Conservation (phyloP, 2,329 filamentous ascomycete genomes). For the Cladosporium sp. region DNA sequence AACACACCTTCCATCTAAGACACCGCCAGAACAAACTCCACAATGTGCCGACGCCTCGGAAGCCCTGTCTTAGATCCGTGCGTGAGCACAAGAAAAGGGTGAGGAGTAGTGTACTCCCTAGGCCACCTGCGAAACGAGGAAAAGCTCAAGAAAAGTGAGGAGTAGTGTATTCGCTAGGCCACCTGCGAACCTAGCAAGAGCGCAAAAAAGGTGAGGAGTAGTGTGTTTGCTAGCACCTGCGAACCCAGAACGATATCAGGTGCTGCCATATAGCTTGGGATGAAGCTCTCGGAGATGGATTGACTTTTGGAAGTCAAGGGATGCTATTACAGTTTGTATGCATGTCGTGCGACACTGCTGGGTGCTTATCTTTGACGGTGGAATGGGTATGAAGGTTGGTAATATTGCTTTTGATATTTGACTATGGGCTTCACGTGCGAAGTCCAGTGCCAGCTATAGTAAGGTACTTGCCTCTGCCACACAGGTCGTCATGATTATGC, state of each 20-base stretch:
- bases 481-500: too few species aligned
- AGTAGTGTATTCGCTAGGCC: background rate
- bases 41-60: background rate
- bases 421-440: too few species aligned
- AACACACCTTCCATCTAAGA: background rate
- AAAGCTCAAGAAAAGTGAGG: background rate
- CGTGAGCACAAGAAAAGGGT: background rate
- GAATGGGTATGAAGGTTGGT: too few species aligned
- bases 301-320: too few species aligned
- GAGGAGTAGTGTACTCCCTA: background rate
- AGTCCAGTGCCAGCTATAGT: too few species aligned
- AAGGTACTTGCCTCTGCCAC: too few species aligned
- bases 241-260: conserved; percentile 11
- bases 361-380: too few species aligned
- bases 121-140: too few species aligned
- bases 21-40: background rate
- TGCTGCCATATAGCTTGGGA: conserved; percentile 2
- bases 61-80: background rate
- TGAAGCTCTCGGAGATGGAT: conserved; percentile 1
- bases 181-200: too few species aligned
- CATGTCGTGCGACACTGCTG: too few species aligned
- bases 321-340: too few species aligned
- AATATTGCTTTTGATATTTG: too few species aligned
- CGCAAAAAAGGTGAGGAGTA: background rate
- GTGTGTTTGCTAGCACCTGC: background rate